phyloP scores from a whole-genome alignment of 75 land plant genomes.

The Selaginella tamariscina region DNA sequence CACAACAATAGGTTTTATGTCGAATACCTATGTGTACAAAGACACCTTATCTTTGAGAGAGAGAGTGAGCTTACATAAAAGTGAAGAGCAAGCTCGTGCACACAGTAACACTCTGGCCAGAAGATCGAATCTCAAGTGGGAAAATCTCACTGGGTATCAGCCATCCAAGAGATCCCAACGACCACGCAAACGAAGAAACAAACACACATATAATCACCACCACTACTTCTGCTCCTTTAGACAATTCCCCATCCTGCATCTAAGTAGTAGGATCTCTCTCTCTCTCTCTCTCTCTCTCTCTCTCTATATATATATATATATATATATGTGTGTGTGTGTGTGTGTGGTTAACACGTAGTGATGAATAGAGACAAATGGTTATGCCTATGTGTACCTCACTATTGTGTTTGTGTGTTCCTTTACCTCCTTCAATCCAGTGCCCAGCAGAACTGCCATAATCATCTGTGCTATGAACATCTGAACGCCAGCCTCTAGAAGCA shows the following conservation, averaged over 20 bases:
- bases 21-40: too few relatives aligned
- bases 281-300: too few relatives aligned
- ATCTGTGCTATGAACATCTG: slow-evolving; percentile 11
- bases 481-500: neutral
- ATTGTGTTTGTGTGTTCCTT: too few relatives aligned
- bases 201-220: neutral
- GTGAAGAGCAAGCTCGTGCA: slow-evolving; percentile 68
- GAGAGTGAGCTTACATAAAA: slow-evolving; percentile 57
- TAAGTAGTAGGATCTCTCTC: too few relatives aligned
- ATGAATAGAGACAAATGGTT: too few relatives aligned
- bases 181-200: slow-evolving; percentile 6
- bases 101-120: slow-evolving; percentile 7
- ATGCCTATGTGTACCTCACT: too few relatives aligned
- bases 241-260: slow-evolving; percentile 29
- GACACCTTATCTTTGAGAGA: too few relatives aligned
- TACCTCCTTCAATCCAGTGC: slow-evolving; percentile 17
- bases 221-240: slow-evolving; percentile 26
- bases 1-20: too few relatives aligned
- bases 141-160: slow-evolving; percentile 7
- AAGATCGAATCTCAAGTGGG: neutral
- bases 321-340: too few relatives aligned
- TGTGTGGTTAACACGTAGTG: too few relatives aligned
- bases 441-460: slow-evolving; percentile 29
- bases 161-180: slow-evolving; percentile 7
- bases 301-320: too few relatives aligned